A percentile compares a stretch with the other conserved stretches of the same genome.
Evolutionary conservation across 2,329 filamentous ascomycete species (phyloP).

Genomic region (Calonectria crousiana): DNA sequence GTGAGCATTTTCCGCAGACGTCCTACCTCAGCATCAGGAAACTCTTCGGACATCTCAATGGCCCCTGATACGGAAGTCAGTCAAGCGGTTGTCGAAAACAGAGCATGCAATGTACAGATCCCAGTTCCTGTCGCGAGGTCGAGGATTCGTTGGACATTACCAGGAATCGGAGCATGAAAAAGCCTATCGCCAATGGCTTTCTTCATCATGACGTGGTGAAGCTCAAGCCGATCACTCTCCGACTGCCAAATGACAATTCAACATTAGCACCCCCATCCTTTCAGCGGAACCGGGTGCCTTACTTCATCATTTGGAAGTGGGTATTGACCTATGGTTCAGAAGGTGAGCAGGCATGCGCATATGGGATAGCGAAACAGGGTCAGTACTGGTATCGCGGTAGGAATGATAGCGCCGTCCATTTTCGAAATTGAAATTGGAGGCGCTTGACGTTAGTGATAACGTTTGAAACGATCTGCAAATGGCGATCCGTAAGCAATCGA

Average conservation of each 20-base stretch:
- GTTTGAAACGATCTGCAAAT: neutral
- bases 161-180: neutral
- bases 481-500: neutral
- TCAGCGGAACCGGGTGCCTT: neutral
- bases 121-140: neutral
- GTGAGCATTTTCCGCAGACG: neutral
- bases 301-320: conserved; percentile 1
- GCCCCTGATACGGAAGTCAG: neutral
- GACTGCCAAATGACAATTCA: neutral
- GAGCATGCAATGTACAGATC: neutral
- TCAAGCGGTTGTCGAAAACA: too few species aligned
- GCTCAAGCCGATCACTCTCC: neutral
- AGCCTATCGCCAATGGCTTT: neutral
- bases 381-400: neutral
- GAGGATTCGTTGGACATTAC: neutral
- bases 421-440: neutral
- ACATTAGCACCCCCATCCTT: neutral
- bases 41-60: neutral
- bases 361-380: neutral
- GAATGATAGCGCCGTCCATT: conserved; percentile 1
- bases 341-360: neutral
- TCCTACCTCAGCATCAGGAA: neutral
- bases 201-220: neutral
- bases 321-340: neutral
- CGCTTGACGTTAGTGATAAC: neutral